These are phyloP conservation scores for Paramyrothecium roridum DNA, from an alignment of 2,329 filamentous ascomycete genomes.

Conservation along the genomic window DNA sequence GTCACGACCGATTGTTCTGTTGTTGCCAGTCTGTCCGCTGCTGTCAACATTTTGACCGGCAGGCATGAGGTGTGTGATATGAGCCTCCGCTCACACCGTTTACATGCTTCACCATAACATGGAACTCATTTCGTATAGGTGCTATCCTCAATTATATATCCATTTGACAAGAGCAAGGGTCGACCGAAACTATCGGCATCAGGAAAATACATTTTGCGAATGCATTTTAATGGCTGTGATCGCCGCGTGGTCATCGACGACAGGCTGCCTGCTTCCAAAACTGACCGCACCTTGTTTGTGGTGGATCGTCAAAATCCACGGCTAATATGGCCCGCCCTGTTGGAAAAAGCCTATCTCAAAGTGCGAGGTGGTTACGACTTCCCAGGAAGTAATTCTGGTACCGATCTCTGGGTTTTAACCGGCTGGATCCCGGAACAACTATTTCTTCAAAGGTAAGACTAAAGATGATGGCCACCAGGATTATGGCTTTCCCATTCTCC, in stretches of 20 bases:
- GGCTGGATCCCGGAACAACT: slow-evolving; percentile 98
- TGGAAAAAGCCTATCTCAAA: slow-evolving; percentile 97
- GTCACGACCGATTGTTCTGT: slow-evolving; percentile 96
- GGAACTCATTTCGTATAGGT: slow-evolving; percentile 43
- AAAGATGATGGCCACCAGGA: neutral
- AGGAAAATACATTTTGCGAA: slow-evolving; percentile 86
- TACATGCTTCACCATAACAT: too few relatives aligned
- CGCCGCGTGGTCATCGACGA: slow-evolving; percentile 88
- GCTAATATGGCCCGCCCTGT: slow-evolving; percentile 85
- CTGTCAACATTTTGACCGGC: slow-evolving; percentile 65
- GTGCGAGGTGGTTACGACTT: slow-evolving; percentile 96
- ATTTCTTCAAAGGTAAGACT: slow-evolving; percentile 69
- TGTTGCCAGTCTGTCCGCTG: slow-evolving; percentile 89
- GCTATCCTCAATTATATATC: slow-evolving; percentile 70
- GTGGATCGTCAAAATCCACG: slow-evolving; percentile 77
- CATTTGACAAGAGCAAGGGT: slow-evolving; percentile 59
- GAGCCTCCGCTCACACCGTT: too few relatives aligned
- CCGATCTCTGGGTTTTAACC: slow-evolving; percentile 86
- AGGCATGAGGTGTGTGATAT: slow-evolving; percentile 57
- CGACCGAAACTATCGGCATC: slow-evolving; percentile 66
- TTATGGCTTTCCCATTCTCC: neutral
- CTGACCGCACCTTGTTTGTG: slow-evolving; percentile 76
- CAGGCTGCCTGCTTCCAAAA: slow-evolving; percentile 74
- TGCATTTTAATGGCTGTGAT: slow-evolving; percentile 94
- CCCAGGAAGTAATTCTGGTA: slow-evolving; percentile 94